These are phyloP conservation scores for Venturia pyrina DNA, from an alignment of 2,329 filamentous ascomycete species.

Conservation along the genomic window DNA sequence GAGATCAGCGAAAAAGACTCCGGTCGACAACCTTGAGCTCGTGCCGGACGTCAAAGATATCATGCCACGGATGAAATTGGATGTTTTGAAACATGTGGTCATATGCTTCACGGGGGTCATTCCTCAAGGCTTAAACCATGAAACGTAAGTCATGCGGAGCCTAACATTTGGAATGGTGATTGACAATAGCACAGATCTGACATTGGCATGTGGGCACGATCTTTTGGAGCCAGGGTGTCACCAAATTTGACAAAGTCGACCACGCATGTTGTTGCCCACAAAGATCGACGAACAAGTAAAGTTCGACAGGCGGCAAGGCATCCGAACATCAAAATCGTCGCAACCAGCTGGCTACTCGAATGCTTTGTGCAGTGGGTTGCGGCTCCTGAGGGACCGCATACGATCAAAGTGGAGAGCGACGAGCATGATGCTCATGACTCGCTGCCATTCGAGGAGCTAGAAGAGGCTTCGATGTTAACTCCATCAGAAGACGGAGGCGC, in stretches of 20 bases:
- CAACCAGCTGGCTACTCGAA: constrained; percentile 78
- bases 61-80: constrained; percentile 71
- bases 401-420: constrained; percentile 64
- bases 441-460: constrained; percentile 27
- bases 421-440: constrained; percentile 30
- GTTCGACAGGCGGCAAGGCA: constrained; percentile 77
- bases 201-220: constrained; percentile 75
- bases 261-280: constrained; percentile 66
- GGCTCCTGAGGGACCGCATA: constrained; percentile 67
- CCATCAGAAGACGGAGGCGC: constrained; percentile 36
- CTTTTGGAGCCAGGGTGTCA: constrained; percentile 67
- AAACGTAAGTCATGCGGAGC: constrained; percentile 35
- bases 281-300: constrained; percentile 71
- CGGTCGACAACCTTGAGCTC: constrained; percentile 40
- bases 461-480: constrained; percentile 28
- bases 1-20: constrained; percentile 40
- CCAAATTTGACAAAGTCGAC: constrained; percentile 43
- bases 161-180: constrained; percentile 11
- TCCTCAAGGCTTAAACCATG: constrained; percentile 68
- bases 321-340: constrained; percentile 79
- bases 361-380: constrained; percentile 76
- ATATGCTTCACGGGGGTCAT: constrained; percentile 89
- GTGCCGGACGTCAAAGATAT: constrained; percentile 80
- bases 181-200: constrained; percentile 50
- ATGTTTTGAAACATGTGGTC: constrained; percentile 62